These are phyloP conservation scores for Anisodus tanguticus DNA, from an alignment of 257 asterid species.

Conservation along the genomic window DNA sequence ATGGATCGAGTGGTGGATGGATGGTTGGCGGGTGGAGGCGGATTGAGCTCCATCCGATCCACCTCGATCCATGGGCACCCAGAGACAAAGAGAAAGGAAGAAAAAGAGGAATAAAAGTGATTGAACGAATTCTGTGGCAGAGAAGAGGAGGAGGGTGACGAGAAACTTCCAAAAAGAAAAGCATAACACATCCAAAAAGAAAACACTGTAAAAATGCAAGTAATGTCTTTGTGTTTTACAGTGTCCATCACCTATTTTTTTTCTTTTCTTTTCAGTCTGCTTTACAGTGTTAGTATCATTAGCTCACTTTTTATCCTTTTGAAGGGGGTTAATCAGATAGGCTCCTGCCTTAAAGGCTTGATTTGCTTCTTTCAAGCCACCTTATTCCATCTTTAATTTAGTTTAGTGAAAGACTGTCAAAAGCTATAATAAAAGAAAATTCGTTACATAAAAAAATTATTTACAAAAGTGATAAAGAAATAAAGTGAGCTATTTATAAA, in stretches of 20 bases:
- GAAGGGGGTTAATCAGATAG: not conserved
- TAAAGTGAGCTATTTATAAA: slow-evolving; percentile 9
- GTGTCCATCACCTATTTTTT: not conserved
- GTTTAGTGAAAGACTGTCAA: slow-evolving; percentile 13
- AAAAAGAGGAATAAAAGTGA: slow-evolving; percentile 15
- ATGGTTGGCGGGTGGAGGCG: too few relatives aligned
- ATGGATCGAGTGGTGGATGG: too few relatives aligned
- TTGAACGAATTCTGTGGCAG: slow-evolving; percentile 14
- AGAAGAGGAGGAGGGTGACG: slow-evolving; percentile 8
- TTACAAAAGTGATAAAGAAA: slow-evolving; percentile 25
- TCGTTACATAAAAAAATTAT: not conserved
- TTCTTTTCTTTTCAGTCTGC: not conserved
- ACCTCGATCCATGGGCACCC: too few relatives aligned
- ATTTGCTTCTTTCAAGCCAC: not conserved
- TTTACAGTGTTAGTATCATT: not conserved
- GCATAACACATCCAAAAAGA: slow-evolving; percentile 17
- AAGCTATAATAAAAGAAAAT: slow-evolving; percentile 8
- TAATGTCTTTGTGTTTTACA: not conserved
- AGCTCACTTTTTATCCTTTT: slow-evolving; percentile 26
- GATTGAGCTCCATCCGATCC: too few relatives aligned
- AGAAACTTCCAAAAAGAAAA: slow-evolving; percentile 37
- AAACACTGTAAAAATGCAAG: not conserved
- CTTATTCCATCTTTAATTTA: not conserved
- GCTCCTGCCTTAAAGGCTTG: not conserved
- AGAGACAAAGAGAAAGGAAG: not conserved